These are phyloP conservation scores for Colletotrichum noveboracense DNA, from an alignment of 2,329 filamentous ascomycete genomes.

Conservation along the genomic window DNA sequence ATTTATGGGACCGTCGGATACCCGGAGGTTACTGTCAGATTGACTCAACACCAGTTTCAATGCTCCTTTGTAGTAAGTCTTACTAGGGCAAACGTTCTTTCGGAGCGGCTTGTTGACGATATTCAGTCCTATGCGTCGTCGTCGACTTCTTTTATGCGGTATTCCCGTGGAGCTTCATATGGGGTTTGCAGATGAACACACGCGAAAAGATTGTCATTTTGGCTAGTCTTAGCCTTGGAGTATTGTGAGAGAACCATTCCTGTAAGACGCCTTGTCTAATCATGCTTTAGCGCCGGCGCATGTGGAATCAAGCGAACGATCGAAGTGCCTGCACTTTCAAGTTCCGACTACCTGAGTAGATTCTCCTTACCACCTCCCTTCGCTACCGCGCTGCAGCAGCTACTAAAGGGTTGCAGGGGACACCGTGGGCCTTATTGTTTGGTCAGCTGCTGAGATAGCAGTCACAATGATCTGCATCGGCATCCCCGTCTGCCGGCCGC, in stretches of 20 bases:
- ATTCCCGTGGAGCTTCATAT: slow-evolving; percentile 49
- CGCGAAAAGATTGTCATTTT: slow-evolving; percentile 42
- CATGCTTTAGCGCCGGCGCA: slow-evolving; percentile 26
- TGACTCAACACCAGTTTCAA: slow-evolving; percentile 17
- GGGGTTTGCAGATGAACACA: slow-evolving; percentile 39
- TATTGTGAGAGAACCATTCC: slow-evolving; percentile 33
- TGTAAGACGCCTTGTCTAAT: not conserved
- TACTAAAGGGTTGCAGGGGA: slow-evolving; percentile 29
- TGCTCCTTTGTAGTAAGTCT: slow-evolving; percentile 15
- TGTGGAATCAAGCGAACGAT: slow-evolving; percentile 31
- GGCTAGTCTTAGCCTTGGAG: slow-evolving; percentile 38
- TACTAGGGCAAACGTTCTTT: not conserved
- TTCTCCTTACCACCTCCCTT: too few relatives aligned
- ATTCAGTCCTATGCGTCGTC: slow-evolving; percentile 22
- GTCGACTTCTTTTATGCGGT: slow-evolving; percentile 42
- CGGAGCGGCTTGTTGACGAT: not conserved
- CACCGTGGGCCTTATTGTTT: slow-evolving; percentile 38
- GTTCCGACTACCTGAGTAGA: slow-evolving; percentile 22
- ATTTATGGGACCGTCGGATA: slow-evolving; percentile 20
- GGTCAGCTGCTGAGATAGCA: slow-evolving; percentile 41
- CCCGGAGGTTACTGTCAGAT: slow-evolving; percentile 21
- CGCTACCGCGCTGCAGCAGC: not conserved
- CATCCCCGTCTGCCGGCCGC: slow-evolving; percentile 41
- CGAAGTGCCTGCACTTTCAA: slow-evolving; percentile 31
- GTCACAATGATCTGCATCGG: slow-evolving; percentile 41